These are phyloP conservation scores for Ziziphus jujuba DNA, from an alignment of 306 rosid species.

Conservation along the genomic window DNA sequence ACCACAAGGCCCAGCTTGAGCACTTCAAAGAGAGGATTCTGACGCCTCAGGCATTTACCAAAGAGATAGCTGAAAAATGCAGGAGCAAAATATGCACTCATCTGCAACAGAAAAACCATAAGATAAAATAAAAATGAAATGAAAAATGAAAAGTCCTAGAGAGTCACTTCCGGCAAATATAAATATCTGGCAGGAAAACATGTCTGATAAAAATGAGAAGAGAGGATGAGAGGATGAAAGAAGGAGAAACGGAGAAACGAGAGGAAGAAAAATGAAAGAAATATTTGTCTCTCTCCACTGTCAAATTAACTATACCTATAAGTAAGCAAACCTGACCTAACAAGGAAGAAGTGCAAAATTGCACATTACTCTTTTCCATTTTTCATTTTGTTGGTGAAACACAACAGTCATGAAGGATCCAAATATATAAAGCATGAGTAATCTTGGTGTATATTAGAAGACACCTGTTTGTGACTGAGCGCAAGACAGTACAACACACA, in stretches of 20 bases:
- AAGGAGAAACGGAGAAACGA: not conserved
- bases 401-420: too few relatives aligned
- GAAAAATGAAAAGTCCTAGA: not conserved
- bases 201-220: not conserved
- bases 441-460: not conserved
- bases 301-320: too few relatives aligned
- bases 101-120: conserved; percentile 47
- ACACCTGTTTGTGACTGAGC: conserved; percentile 84
- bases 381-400: too few relatives aligned
- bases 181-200: not conserved
- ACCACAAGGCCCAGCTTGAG: conserved; percentile 74
- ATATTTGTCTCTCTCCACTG: too few relatives aligned
- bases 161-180: not conserved
- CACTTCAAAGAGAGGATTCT: conserved; percentile 68
- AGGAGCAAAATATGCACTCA: conserved; percentile 91
- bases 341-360: too few relatives aligned
- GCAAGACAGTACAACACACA: conserved; percentile 69
- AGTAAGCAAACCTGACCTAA: too few relatives aligned
- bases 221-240: not conserved
- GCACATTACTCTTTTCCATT: too few relatives aligned
- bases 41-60: conserved; percentile 71
- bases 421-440: not conserved
- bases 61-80: conserved; percentile 90
- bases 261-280: too few relatives aligned
- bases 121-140: not conserved